phyloP scores from a whole-genome alignment of 2,329 filamentous ascomycete genomes.

The Saccharata proteae region DNA sequence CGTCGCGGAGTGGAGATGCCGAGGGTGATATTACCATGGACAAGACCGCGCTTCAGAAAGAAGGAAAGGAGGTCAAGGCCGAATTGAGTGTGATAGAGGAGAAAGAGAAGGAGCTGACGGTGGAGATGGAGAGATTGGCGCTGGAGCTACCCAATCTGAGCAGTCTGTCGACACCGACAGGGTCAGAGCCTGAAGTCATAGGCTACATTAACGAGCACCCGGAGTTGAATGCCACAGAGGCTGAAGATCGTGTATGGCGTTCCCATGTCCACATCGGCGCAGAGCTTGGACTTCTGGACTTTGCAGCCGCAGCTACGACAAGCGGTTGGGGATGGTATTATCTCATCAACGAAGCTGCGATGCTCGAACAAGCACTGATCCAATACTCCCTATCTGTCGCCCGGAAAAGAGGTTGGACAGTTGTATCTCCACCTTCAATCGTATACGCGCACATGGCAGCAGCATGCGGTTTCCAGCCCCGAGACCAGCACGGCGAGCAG shows the following conservation, averaged over 20 bases:
- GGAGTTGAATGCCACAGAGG: conserved; percentile 17
- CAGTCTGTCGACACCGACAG: conserved; percentile 60
- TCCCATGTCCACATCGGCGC: conserved; percentile 81
- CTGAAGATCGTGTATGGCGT: conserved; percentile 41
- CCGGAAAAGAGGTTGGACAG: conserved; percentile 61
- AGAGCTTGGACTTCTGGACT: conserved; percentile 83
- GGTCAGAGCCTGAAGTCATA: conserved; percentile 51
- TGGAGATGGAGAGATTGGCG: conserved; percentile 63
- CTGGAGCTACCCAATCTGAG: conserved; percentile 79
- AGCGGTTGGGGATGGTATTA: conserved; percentile 98
- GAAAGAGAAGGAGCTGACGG: conserved; percentile 45
- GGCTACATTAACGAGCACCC: conserved; percentile 69
- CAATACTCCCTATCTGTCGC: conserved; percentile 72
- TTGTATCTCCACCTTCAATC: conserved; percentile 74
- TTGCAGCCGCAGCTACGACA: conserved; percentile 65
- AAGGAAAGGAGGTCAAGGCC: conserved; percentile 54
- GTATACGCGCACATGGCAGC: conserved; percentile 85
- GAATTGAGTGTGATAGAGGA: conserved; percentile 48
- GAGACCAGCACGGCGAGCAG: conserved; percentile 81
- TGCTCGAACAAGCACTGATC: conserved; percentile 88
- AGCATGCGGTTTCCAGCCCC: conserved; percentile 88
- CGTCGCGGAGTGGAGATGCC: conserved; percentile 15
- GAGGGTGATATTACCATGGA: conserved; percentile 21
- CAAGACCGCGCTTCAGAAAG: conserved; percentile 45
- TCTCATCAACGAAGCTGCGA: conserved; percentile 77